Evolutionary conservation across 495 filamentous ascomycete genomes (phyloP).

Genomic region (Hypoxylon lienhwacheense): DNA sequence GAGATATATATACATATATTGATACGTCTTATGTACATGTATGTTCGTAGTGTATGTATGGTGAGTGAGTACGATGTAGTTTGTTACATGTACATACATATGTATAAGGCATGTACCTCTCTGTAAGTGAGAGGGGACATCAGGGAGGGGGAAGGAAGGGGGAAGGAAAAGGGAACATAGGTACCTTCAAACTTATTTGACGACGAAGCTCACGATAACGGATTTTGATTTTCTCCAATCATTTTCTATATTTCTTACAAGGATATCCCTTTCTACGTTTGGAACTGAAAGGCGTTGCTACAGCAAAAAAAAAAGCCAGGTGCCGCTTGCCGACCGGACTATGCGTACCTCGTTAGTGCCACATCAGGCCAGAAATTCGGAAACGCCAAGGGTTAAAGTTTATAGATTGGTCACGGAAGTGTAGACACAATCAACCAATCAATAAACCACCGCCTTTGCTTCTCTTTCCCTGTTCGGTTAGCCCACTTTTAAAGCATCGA

Average conservation of each 20-base stretch:
- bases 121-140: too few relatives aligned
- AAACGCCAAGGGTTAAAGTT: conserved; percentile 24
- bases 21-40: too few relatives aligned
- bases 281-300: conserved; percentile 29
- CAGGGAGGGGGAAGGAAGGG: too few relatives aligned
- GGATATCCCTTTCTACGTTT: conserved; percentile 21
- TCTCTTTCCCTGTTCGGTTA: conserved; percentile 24
- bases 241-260: conserved; percentile 12
- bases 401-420: conserved; percentile 14
- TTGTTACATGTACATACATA: too few relatives aligned
- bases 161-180: conserved; percentile 7
- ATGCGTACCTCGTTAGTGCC: conserved; percentile 13
- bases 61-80: too few relatives aligned
- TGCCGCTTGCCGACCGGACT: conserved; percentile 25
- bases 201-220: conserved; percentile 42
- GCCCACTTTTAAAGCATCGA: conserved; percentile 6
- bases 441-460: neutral
- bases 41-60: too few relatives aligned
- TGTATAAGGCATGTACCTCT: too few relatives aligned
- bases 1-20: conserved; percentile 10
- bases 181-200: conserved; percentile 2
- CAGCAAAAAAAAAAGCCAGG: too few relatives aligned
- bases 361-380: conserved; percentile 25
- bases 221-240: conserved; percentile 25
- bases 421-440: conserved; percentile 15